phyloP scores from a whole-genome alignment of 1,284 basidiomycete genomes.

The Ustanciosporium gigantosporum region DNA sequence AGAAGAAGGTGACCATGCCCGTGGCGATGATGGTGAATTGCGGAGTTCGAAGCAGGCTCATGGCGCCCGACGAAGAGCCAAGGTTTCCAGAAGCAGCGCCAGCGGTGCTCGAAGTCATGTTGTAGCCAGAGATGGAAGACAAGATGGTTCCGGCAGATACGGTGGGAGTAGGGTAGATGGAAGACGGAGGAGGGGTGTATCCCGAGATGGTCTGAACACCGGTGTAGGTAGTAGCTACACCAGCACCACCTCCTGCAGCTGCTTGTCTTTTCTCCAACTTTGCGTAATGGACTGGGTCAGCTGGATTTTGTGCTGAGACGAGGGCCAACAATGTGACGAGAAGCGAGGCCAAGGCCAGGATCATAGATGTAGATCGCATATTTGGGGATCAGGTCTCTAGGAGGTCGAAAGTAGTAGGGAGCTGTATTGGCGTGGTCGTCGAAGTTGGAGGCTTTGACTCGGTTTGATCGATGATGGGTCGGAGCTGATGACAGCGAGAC shows the following conservation, averaged over 20 bases:
- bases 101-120: slow-evolving; percentile 16
- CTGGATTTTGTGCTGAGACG: slow-evolving; percentile 11
- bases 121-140: slow-evolving; percentile 39
- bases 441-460: no score
- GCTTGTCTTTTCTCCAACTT: slow-evolving; percentile 37
- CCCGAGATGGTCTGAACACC: slow-evolving; percentile 45
- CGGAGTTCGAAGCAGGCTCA: slow-evolving; percentile 11
- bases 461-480: no score
- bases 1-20: slow-evolving; percentile 7
- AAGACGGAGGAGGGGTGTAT: slow-evolving; percentile 39
- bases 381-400: no score
- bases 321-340: slow-evolving; percentile 21
- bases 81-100: slow-evolving; percentile 12
- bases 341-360: slow-evolving; percentile 22
- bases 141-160: slow-evolving; percentile 43
- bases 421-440: no score
- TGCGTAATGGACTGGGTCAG: background rate
- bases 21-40: slow-evolving; percentile 16
- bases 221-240: slow-evolving; percentile 28
- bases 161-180: slow-evolving; percentile 13
- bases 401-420: no score
- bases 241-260: slow-evolving; percentile 47
- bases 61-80: slow-evolving; percentile 19
- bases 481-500: no score
- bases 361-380: slow-evolving; percentile 18